Percentiles rank a stretch among this genome's conserved stretches.
Conservation (phyloP, 2,329 filamentous ascomycete genomes). For the Neofusicoccum kwambonambiense region DNA sequence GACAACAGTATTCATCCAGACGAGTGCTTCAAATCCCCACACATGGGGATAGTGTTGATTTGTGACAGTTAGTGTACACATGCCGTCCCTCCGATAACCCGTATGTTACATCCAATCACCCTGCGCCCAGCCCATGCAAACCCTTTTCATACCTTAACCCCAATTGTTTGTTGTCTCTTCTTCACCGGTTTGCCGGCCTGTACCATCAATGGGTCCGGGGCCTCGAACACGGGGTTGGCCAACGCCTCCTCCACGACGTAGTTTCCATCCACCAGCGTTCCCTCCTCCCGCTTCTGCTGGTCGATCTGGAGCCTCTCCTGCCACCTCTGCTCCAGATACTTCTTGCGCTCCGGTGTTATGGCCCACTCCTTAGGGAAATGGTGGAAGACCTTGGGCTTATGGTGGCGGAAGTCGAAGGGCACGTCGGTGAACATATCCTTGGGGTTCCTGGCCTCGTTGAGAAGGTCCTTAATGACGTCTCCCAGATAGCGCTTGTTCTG, state of each 20-base stretch:
- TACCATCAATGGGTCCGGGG: neutral
- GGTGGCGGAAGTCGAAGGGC: constrained; percentile 84
- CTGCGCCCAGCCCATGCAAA: constrained; percentile 4
- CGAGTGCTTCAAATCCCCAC: no score
- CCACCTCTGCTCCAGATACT: constrained; percentile 64
- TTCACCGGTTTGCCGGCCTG: neutral
- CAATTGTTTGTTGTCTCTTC: neutral
- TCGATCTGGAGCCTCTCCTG: constrained; percentile 55
- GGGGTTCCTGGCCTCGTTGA: constrained; percentile 71
- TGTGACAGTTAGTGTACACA: neutral
- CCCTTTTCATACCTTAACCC: neutral
- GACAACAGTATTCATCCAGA: no score
- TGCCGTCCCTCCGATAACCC: neutral
- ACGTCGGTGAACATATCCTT: constrained; percentile 84
- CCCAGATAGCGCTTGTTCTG: constrained; percentile 97
- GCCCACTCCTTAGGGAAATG: constrained; percentile 82
- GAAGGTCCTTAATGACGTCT: constrained; percentile 70
- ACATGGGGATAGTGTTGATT: neutral
- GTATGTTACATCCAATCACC: neutral
- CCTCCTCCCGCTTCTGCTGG: constrained; percentile 52
- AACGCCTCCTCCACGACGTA: constrained; percentile 33
- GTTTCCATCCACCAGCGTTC: constrained; percentile 56
- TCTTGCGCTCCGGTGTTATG: constrained; percentile 67
- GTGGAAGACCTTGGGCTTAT: constrained; percentile 65
- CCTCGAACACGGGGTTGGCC: neutral